phyloP scores from a whole-genome alignment of 352 stramenopile species.

The Pythium sukuiense region DNA sequence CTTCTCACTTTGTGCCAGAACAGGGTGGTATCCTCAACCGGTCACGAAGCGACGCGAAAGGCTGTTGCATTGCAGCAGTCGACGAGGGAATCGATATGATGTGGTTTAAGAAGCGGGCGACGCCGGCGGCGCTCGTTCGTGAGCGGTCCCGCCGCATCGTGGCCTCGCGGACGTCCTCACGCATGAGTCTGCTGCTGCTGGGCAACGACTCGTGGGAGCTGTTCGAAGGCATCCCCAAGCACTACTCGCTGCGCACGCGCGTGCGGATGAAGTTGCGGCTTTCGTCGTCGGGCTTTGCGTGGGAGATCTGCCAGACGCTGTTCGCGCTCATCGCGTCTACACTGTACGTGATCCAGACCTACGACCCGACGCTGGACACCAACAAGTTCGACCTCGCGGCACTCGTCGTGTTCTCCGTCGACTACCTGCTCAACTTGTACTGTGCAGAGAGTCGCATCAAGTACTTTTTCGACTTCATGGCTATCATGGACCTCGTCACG shows the following conservation, averaged over 20 bases:
- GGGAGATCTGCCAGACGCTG: conserved; percentile 62
- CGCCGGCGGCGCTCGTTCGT: neutral
- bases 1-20: too few relatives aligned
- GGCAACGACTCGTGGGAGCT: conserved; percentile 37
- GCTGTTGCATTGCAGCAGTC: too few relatives aligned
- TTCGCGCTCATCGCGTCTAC: conserved; percentile 52
- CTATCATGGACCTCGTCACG: conserved; percentile 61
- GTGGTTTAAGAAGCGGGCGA: neutral
- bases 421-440: conserved; percentile 69
- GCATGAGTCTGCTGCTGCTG: conserved; percentile 25
- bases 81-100: neutral
- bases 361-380: conserved; percentile 29
- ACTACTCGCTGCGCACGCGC: conserved; percentile 47
- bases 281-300: conserved; percentile 43
- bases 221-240: conserved; percentile 52
- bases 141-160: conserved; percentile 6
- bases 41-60: too few relatives aligned
- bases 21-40: too few relatives aligned
- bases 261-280: conserved; percentile 67
- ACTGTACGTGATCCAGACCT: conserved; percentile 57
- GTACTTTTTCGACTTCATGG: conserved; percentile 53
- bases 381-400: conserved; percentile 39
- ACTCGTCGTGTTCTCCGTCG: conserved; percentile 46
- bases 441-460: conserved; percentile 50
- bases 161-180: neutral